Conservation (phyloP, 177 flowering plant genomes). For the Tripterygium wilfordii region DNA sequence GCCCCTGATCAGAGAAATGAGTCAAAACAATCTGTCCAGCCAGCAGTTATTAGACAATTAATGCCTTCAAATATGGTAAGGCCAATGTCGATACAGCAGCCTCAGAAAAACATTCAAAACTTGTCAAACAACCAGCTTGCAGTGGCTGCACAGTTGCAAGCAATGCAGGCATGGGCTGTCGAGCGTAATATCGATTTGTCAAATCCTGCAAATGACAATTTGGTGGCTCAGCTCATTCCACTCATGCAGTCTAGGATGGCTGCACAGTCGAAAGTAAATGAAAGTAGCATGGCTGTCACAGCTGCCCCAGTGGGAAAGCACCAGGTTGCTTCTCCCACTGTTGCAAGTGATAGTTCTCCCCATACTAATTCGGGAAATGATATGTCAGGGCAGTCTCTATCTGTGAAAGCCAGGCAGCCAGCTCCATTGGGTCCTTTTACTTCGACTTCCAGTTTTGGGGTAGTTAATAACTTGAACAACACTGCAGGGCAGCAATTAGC, state of each 20-base stretch:
- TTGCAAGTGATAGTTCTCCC: slow-evolving; percentile 59
- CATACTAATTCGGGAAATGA: slow-evolving; percentile 75
- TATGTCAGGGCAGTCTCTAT: slow-evolving; percentile 59
- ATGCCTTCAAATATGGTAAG: slow-evolving; percentile 36
- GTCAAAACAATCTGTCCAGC: slow-evolving; percentile 36
- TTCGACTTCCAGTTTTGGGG: slow-evolving; percentile 27
- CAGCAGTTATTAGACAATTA: slow-evolving; percentile 41
- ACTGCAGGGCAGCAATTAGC: slow-evolving; percentile 41
- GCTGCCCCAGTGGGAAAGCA: slow-evolving; percentile 45
- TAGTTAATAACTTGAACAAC: slow-evolving; percentile 32
- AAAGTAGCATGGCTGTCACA: slow-evolving; percentile 38
- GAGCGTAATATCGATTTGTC: slow-evolving; percentile 90
- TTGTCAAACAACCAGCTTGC: slow-evolving; percentile 52
- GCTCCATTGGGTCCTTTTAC: slow-evolving; percentile 44
- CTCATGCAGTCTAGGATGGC: slow-evolving; percentile 70
- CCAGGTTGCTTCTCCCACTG: slow-evolving; percentile 56
- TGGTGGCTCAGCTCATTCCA: slow-evolving; percentile 74
- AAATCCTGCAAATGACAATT: slow-evolving; percentile 67
- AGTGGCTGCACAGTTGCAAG: slow-evolving; percentile 76
- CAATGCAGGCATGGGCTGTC: slow-evolving; percentile 78
- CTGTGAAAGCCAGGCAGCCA: slow-evolving; percentile 51
- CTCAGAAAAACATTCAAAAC: slow-evolving; percentile 46
- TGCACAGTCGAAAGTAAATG: slow-evolving; percentile 64
- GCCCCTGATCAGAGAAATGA: slow-evolving; percentile 48
- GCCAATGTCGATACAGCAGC: slow-evolving; percentile 52